phyloP scores from a whole-genome alignment of 208 protist genomes.

The Wallacemonas rigidus region DNA sequence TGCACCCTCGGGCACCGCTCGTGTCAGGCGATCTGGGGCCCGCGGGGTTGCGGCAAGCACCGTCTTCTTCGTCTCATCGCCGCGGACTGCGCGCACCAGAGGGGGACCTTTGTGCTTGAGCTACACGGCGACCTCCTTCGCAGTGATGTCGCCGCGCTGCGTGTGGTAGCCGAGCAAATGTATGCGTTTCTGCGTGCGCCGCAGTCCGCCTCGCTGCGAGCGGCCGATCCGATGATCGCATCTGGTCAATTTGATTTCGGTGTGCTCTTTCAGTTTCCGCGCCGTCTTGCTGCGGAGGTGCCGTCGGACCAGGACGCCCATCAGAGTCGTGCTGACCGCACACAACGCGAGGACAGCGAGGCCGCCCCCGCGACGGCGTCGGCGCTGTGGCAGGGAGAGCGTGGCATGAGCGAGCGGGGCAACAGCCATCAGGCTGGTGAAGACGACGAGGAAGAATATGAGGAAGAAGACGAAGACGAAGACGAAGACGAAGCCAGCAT shows the following conservation, averaged over 20 bases:
- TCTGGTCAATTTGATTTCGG: slow-evolving; percentile 82
- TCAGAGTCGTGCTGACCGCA: background rate
- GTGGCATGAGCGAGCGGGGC: background rate
- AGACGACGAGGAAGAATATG: slow-evolving; percentile 15
- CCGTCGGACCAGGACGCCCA: slow-evolving; percentile 1
- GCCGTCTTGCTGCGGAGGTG: background rate
- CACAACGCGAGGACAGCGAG: background rate
- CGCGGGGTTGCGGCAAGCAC: slow-evolving; percentile 70
- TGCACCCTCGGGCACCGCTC: slow-evolving; percentile 74
- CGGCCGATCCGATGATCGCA: slow-evolving; percentile 49
- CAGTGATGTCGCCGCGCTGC: slow-evolving; percentile 64
- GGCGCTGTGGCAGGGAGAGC: background rate
- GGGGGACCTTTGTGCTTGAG: slow-evolving; percentile 61
- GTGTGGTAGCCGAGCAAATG: slow-evolving; percentile 68
- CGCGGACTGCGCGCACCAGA: slow-evolving; percentile 46
- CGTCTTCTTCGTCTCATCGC: slow-evolving; percentile 72
- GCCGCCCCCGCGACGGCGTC: too few relatives aligned
- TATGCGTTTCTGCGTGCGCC: slow-evolving; percentile 58
- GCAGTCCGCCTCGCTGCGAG: slow-evolving; percentile 50
- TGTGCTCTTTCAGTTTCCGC: slow-evolving; percentile 62
- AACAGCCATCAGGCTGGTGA: background rate
- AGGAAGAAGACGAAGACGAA: slow-evolving; percentile 22
- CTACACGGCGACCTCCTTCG: slow-evolving; percentile 70
- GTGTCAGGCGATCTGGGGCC: slow-evolving; percentile 79
- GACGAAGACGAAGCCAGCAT: slow-evolving; percentile 21